These are phyloP conservation scores for Geotrichum cucujoidarum DNA, from an alignment of 1,139 yeast species.

Conservation along the genomic window DNA sequence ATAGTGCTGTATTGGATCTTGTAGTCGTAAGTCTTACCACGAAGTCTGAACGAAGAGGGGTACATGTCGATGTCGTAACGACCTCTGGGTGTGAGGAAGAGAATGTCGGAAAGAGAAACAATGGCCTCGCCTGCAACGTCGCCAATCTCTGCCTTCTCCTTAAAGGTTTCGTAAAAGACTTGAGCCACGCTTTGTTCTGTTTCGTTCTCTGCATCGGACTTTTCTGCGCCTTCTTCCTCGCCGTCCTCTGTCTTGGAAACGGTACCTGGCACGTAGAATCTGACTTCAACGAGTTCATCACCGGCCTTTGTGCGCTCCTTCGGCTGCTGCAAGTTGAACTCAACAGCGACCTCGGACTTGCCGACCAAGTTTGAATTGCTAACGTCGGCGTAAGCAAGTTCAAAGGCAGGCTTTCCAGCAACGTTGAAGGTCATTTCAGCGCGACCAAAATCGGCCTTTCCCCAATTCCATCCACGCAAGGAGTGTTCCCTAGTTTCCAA, in stretches of 20 bases:
- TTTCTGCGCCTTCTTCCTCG: conserved; percentile 30
- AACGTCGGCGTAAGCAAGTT: conserved; percentile 75
- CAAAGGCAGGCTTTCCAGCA: conserved; percentile 86
- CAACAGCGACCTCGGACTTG: conserved; percentile 89
- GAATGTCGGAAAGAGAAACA: conserved; percentile 84
- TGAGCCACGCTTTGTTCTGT: conserved; percentile 74
- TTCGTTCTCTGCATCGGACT: conserved; percentile 38
- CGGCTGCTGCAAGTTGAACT: conserved; percentile 60
- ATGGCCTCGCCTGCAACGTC: conserved; percentile 96
- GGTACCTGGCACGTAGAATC: conserved; percentile 86
- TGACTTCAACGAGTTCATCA: conserved; percentile 91
- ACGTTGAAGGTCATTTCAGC: conserved; percentile 84
- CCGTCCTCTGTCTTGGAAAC: conserved; percentile 47
- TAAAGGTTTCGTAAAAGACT: conserved; percentile 82
- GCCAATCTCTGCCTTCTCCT: conserved; percentile 94
- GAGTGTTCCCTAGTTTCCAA: conserved; percentile 87
- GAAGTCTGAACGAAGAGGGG: conserved; percentile 76
- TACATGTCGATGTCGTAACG: conserved; percentile 97
- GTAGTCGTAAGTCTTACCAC: conserved; percentile 98
- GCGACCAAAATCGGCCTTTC: conserved; percentile 84
- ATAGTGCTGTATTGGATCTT: conserved; percentile 87
- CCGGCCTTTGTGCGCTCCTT: conserved; percentile 66
- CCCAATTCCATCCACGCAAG: conserved; percentile 99
- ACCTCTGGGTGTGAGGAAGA: conserved; percentile 92
- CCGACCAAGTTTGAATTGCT: conserved; percentile 89